phyloP scores from a whole-genome alignment of 2,329 filamentous ascomycete genomes.

The Stemphylium vesicarium region DNA sequence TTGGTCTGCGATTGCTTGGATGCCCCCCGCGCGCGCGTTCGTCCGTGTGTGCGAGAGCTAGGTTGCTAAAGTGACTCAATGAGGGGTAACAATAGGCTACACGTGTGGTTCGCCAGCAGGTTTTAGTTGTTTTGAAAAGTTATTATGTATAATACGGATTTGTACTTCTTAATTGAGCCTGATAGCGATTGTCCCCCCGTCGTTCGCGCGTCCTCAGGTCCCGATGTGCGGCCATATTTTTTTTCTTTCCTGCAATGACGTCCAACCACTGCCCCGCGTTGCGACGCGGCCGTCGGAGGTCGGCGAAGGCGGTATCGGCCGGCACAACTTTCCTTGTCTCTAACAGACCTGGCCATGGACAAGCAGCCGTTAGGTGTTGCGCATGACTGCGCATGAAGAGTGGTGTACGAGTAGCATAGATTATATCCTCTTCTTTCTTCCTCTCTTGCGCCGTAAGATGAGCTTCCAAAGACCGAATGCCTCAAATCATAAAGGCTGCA shows the following conservation, averaged over 20 bases:
- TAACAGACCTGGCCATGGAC: no score
- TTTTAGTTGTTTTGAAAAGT: no score
- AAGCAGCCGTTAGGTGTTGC: no score
- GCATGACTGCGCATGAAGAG: no score
- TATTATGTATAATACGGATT: slow-evolving; percentile 2
- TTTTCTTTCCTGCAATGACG: neutral
- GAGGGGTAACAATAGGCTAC: slow-evolving; percentile 27
- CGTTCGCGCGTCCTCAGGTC: neutral
- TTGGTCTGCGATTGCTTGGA: slow-evolving; percentile 14
- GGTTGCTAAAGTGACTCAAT: slow-evolving; percentile 27
- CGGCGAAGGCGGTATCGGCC: neutral
- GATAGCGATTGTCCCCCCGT: neutral
- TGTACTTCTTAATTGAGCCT: neutral
- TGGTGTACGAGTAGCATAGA: no score
- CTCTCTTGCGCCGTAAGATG: no score
- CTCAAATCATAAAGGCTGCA: no score
- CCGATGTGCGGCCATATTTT: neutral
- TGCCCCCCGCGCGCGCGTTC: slow-evolving; percentile 3
- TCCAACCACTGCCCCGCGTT: slow-evolving; percentile 3
- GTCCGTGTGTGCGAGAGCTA: no score
- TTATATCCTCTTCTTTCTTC: no score
- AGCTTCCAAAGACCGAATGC: no score
- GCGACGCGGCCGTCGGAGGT: neutral
- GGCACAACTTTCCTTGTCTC: neutral
- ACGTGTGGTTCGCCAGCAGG: neutral